Evolutionary conservation across 768 basidiomycete species (phyloP).

Genomic region (Pilatotrama ljubarskyi): DNA sequence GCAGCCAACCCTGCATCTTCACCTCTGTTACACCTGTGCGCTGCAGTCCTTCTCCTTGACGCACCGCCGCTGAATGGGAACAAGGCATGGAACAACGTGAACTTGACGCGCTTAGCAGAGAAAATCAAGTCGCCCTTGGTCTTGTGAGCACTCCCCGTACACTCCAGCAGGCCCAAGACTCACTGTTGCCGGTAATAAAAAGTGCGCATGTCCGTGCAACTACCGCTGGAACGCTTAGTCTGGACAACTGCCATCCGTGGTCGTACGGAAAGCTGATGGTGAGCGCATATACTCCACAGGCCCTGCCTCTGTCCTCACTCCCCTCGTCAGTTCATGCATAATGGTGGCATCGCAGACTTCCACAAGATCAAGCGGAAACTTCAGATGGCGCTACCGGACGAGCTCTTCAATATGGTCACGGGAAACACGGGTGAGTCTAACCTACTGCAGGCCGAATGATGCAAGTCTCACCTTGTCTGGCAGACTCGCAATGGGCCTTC

Average conservation of each 20-base stretch:
- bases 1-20: slow-evolving; percentile 90
- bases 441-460: background rate
- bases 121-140: slow-evolving; percentile 96
- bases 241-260: slow-evolving; percentile 97
- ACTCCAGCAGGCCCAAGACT: background rate
- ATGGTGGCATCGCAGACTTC: slow-evolving; percentile 91
- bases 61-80: background rate
- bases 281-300: slow-evolving; percentile 20
- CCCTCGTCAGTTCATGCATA: slow-evolving; percentile 85
- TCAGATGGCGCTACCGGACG: slow-evolving; percentile 75
- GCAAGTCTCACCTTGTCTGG: background rate
- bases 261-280: slow-evolving; percentile 92
- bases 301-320: background rate
- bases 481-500: slow-evolving; percentile 98
- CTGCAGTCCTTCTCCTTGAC: slow-evolving; percentile 1
- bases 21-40: slow-evolving; percentile 90
- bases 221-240: slow-evolving; percentile 86
- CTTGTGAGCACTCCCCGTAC: slow-evolving; percentile 56
- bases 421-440: slow-evolving; percentile 82
- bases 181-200: background rate
- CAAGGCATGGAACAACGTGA: slow-evolving; percentile 96
- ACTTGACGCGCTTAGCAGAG: slow-evolving; percentile 90
- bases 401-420: slow-evolving; percentile 81
- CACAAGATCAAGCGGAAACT: slow-evolving; percentile 75
- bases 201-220: slow-evolving; percentile 93